Evolutionary conservation across 2,329 filamentous ascomycete genomes (phyloP).

Genomic region (Spiromastix sp.): DNA sequence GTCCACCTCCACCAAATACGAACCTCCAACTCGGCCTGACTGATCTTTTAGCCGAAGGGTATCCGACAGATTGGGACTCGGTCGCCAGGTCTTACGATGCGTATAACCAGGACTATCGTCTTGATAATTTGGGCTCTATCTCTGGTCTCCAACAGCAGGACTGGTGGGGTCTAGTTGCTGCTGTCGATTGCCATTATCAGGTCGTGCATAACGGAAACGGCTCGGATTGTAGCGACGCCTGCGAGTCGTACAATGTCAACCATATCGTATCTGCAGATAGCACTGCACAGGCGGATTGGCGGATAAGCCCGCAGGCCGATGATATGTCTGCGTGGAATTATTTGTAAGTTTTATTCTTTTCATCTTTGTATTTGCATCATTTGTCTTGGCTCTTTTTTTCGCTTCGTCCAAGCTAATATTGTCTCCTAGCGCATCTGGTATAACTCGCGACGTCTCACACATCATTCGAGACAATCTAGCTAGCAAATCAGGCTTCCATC

Average conservation of each 20-base stretch:
- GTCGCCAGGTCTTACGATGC: constrained; percentile 26
- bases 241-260: constrained; percentile 26
- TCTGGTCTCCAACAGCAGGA: constrained; percentile 32
- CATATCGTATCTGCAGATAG: constrained; percentile 27
- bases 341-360: constrained; percentile 24
- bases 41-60: constrained; percentile 27
- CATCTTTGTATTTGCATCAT: background rate
- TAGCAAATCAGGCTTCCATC: constrained; percentile 12
- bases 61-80: constrained; percentile 28
- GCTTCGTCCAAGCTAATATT: constrained; percentile 12
- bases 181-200: constrained; percentile 34
- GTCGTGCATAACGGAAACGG: constrained; percentile 26
- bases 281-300: constrained; percentile 24
- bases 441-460: constrained; percentile 30
- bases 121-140: constrained; percentile 32
- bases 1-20: constrained; percentile 15
- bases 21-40: constrained; percentile 23
- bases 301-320: constrained; percentile 22
- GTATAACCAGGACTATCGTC: constrained; percentile 29
- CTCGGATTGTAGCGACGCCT: constrained; percentile 20
- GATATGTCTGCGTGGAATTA: constrained; percentile 25
- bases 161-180: constrained; percentile 34
- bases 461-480: constrained; percentile 30
- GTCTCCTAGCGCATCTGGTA: constrained; percentile 27
- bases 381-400: constrained; percentile 1